These are phyloP conservation scores for Xylaria grammica DNA, from an alignment of 495 filamentous ascomycete species.

Conservation along the genomic window DNA sequence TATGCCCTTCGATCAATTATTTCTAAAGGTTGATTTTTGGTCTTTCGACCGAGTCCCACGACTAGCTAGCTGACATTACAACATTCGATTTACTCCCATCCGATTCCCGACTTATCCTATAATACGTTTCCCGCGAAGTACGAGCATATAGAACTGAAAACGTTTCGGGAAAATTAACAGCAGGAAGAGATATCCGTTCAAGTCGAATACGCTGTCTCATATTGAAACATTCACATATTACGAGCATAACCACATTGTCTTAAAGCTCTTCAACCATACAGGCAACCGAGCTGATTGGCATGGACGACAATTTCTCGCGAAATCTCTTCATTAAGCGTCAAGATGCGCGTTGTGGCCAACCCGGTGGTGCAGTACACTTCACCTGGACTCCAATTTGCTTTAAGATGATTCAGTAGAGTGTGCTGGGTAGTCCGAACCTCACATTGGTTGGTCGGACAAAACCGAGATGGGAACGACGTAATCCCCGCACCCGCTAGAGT, in stretches of 20 bases:
- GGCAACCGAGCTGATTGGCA: not conserved
- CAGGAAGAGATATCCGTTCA: not conserved
- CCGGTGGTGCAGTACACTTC: not conserved
- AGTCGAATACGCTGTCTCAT: not conserved
- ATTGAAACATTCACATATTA: not conserved
- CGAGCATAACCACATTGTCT: not conserved
- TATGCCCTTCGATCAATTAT: too few species aligned
- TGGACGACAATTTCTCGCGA: constrained; percentile 1
- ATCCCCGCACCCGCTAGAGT: constrained; percentile 21
- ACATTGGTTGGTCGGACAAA: too few species aligned
- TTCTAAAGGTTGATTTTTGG: too few species aligned
- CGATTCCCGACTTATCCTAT: too few species aligned
- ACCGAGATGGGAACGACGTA: constrained; percentile 9
- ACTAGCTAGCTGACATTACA: not conserved
- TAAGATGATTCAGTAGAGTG: not conserved
- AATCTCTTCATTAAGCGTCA: not conserved
- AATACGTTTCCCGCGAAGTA: too few species aligned
- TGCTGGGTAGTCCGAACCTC: too few species aligned
- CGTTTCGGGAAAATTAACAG: too few species aligned
- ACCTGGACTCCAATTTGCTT: too few species aligned
- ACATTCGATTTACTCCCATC: not conserved
- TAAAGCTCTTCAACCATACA: not conserved
- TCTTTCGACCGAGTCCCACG: too few species aligned
- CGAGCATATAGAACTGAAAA: too few species aligned
- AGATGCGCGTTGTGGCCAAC: not conserved